phyloP scores from a whole-genome alignment of 352 stramenopile species.

The Pythium dissimile region DNA sequence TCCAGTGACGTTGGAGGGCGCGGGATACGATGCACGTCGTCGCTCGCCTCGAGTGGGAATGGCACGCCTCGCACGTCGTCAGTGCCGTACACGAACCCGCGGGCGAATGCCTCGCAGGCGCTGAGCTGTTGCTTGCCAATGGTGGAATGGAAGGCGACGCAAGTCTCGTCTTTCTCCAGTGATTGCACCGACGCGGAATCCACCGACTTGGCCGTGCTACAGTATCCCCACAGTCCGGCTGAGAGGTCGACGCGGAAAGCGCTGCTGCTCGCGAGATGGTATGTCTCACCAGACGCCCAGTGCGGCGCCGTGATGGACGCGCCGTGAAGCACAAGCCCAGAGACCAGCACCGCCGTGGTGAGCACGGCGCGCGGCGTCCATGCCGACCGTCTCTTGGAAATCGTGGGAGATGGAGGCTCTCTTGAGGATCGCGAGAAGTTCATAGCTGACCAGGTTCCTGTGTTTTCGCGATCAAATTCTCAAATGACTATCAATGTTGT shows the following conservation, averaged over 20 bases:
- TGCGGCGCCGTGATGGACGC: constrained; percentile 5
- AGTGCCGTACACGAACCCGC: constrained; percentile 25
- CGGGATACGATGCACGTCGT: constrained; percentile 21
- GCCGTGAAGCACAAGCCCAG: constrained; percentile 3
- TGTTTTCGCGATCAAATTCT: neutral
- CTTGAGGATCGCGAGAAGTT: neutral
- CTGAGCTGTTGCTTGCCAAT: constrained; percentile 15
- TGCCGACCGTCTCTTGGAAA: neutral
- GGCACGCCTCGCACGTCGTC: constrained; percentile 23
- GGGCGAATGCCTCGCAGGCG: constrained; percentile 17
- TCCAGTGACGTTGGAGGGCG: constrained; percentile 21
- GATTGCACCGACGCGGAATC: neutral
- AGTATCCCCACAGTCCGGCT: constrained; percentile 25
- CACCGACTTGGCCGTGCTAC: constrained; percentile 10
- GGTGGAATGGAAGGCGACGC: constrained; percentile 18
- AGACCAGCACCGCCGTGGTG: neutral
- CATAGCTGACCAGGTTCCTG: constrained; percentile 2
- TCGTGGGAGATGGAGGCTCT: neutral
- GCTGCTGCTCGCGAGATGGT: constrained; percentile 23
- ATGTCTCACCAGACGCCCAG: constrained; percentile 19
- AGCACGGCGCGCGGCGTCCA: constrained; percentile 11
- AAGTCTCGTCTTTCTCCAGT: neutral
- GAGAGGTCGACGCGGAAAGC: constrained; percentile 20
- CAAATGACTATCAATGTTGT: neutral
- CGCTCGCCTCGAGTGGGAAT: constrained; percentile 3